A percentile compares a stretch with the other conserved stretches of the same genome.
These are phyloP conservation scores for Eucalyptus rudis DNA, from an alignment of 345 rosid species.

Conservation along the genomic window DNA sequence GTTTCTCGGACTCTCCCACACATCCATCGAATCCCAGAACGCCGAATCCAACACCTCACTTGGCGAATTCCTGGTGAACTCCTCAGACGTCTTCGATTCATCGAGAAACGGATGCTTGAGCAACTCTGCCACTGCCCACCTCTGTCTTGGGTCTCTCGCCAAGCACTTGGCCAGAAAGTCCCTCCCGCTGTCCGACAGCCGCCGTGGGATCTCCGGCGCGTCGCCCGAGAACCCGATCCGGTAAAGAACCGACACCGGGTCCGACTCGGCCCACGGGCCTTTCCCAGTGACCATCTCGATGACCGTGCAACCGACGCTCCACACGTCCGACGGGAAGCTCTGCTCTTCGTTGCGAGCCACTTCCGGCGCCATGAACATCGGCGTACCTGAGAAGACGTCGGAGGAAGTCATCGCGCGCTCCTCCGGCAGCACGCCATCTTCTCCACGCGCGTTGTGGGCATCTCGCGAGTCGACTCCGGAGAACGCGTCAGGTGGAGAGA, in stretches of 20 bases:
- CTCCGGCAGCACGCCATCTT: neutral
- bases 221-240: conserved; percentile 68
- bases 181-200: conserved; percentile 45
- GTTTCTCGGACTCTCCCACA: neutral
- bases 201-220: conserved; percentile 47
- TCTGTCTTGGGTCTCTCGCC: conserved; percentile 38
- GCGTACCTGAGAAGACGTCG: conserved; percentile 56
- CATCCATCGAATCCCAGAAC: conserved; percentile 54
- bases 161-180: conserved; percentile 65
- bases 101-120: conserved; percentile 62
- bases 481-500: neutral
- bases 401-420: neutral
- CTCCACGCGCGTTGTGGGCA: neutral
- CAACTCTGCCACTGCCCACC: conserved; percentile 54
- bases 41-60: conserved; percentile 60
- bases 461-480: neutral
- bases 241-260: conserved; percentile 49
- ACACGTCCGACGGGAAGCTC: conserved; percentile 69
- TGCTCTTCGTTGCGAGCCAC: conserved; percentile 82
- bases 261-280: conserved; percentile 57
- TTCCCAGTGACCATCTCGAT: conserved; percentile 76
- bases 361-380: conserved; percentile 94
- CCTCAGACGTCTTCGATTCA: neutral
- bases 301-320: conserved; percentile 78
- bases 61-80: conserved; percentile 32